These are phyloP conservation scores for Fusarium domesticum DNA, from an alignment of 2,329 filamentous ascomycete species.

Conservation along the genomic window DNA sequence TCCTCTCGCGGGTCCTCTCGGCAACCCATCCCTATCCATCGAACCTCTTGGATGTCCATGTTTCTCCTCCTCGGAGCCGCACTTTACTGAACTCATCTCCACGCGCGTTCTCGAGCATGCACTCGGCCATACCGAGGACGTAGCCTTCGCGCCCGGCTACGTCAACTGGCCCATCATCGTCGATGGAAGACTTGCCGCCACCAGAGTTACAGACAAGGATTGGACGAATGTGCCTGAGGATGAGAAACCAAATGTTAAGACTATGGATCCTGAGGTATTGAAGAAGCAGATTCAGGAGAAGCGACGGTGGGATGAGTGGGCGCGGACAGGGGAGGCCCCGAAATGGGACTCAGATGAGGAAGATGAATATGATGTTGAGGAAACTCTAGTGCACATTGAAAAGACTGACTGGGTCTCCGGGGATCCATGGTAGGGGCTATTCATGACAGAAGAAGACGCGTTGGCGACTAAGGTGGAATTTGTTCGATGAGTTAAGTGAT, in stretches of 20 bases:
- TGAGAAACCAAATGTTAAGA: slow-evolving; percentile 28
- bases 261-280: slow-evolving; percentile 19
- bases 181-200: slow-evolving; percentile 17
- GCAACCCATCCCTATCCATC: slow-evolving; percentile 43
- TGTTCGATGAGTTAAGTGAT: too few relatives aligned
- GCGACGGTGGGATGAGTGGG: slow-evolving; percentile 29
- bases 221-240: slow-evolving; percentile 33
- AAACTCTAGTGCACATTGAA: not conserved
- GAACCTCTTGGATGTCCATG: slow-evolving; percentile 59
- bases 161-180: slow-evolving; percentile 40
- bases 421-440: not conserved
- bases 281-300: slow-evolving; percentile 24
- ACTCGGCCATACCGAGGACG: slow-evolving; percentile 59
- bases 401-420: not conserved
- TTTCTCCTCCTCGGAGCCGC: slow-evolving; percentile 63
- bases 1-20: slow-evolving; percentile 51
- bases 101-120: slow-evolving; percentile 52
- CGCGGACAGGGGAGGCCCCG: slow-evolving; percentile 28
- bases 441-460: not conserved
- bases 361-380: slow-evolving; percentile 12
- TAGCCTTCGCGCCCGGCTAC: slow-evolving; percentile 42
- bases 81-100: slow-evolving; percentile 61
- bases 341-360: slow-evolving; percentile 25
- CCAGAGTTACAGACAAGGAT: slow-evolving; percentile 26
- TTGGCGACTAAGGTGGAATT: not conserved